These are phyloP conservation scores for Picea abies DNA, from an alignment of 83 land plant species.

Conservation along the genomic window DNA sequence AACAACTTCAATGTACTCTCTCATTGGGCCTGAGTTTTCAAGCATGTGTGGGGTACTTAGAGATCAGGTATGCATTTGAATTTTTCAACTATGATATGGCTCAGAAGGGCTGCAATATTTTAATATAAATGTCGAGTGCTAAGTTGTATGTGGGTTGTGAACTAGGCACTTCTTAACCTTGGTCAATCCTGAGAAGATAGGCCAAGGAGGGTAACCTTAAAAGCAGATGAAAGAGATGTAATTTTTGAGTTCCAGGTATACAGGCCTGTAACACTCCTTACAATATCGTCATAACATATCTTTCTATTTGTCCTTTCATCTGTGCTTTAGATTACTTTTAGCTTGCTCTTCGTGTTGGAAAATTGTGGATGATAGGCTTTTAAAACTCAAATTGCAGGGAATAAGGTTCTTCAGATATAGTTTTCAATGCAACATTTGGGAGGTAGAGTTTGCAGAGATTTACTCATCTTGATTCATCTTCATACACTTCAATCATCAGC, in stretches of 20 bases:
- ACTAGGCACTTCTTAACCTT: constrained; percentile 60
- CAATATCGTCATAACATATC: background rate
- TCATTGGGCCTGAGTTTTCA: constrained; percentile 45
- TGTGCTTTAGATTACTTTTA: background rate
- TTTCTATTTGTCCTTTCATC: background rate
- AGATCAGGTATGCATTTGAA: constrained; percentile 52
- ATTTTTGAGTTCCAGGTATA: constrained; percentile 67
- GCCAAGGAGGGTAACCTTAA: constrained; percentile 39
- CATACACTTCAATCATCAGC: too few species aligned
- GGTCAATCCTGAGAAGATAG: constrained; percentile 53
- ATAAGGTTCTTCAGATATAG: constrained; percentile 11
- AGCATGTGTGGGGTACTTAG: constrained; percentile 57
- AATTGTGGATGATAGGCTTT: background rate
- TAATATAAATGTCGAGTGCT: background rate
- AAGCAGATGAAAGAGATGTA: constrained; percentile 50
- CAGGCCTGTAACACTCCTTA: background rate
- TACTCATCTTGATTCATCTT: too few species aligned
- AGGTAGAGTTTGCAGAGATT: too few species aligned
- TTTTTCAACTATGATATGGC: background rate
- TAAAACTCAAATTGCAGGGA: constrained; percentile 8
- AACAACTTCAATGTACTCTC: constrained; percentile 38
- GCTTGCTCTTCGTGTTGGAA: background rate
- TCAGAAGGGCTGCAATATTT: background rate
- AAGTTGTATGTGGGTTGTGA: background rate
- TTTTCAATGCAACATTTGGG: background rate